phyloP scores from a whole-genome alignment of 257 asterid genomes.

The Forsythia suspensa region DNA sequence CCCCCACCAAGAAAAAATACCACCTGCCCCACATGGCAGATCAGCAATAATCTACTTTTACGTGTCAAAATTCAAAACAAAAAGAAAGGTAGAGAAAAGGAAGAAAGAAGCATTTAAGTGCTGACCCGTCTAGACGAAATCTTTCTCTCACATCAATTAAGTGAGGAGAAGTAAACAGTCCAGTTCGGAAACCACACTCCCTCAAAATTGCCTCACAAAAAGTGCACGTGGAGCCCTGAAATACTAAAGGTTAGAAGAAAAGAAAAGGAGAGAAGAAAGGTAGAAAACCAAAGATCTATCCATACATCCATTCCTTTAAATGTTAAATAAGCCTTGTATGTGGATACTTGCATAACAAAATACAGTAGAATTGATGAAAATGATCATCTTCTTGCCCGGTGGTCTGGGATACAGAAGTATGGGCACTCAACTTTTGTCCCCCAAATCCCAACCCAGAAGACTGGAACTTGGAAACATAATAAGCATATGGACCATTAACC shows the following conservation, averaged over 20 bases:
- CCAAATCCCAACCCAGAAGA: no score
- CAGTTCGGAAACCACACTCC: conserved; percentile 83
- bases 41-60: background rate
- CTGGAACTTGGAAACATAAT: no score
- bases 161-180: conserved; percentile 91
- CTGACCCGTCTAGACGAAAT: conserved; percentile 80
- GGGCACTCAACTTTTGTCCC: no score
- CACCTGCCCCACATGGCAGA: no score
- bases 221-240: conserved; percentile 86
- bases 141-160: conserved; percentile 93
- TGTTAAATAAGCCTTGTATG: background rate
- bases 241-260: conserved; percentile 26
- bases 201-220: conserved; percentile 81
- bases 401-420: background rate
- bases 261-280: conserved; percentile 6
- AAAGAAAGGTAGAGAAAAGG: background rate
- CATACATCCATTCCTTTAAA: conserved; percentile 5
- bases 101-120: conserved; percentile 20
- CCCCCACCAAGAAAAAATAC: no score
- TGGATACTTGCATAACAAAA: conserved; percentile 5
- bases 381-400: background rate
- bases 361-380: conserved; percentile 1
- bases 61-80: conserved; percentile 5
- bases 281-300: background rate
- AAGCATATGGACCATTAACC: background rate